phyloP scores from a whole-genome alignment of 1,284 basidiomycete species.

The Marasmius tenuissimus region DNA sequence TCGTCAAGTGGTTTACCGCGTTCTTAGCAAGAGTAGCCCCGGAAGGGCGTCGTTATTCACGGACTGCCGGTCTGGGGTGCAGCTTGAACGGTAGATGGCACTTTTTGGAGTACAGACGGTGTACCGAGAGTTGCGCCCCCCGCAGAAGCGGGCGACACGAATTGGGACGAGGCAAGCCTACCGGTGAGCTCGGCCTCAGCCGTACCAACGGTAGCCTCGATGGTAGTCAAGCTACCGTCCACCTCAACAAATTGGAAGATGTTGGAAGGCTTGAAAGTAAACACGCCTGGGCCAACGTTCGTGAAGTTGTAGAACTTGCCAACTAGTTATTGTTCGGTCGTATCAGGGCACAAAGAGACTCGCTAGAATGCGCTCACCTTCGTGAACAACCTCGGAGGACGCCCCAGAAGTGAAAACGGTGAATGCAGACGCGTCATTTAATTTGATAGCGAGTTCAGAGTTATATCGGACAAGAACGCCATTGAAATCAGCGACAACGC shows the following conservation, averaged over 20 bases:
- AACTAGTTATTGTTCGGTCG: background rate
- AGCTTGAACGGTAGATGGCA: conserved; percentile 6
- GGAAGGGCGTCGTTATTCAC: conserved; percentile 7
- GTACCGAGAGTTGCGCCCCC: background rate
- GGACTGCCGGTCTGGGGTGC: conserved; percentile 1
- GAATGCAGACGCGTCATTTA: conserved; percentile 18
- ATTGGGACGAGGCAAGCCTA: conserved; percentile 6
- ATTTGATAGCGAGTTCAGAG: conserved; percentile 20
- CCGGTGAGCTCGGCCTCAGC: conserved; percentile 1
- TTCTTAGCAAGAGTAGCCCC: conserved; percentile 4
- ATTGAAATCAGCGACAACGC: conserved; percentile 21
- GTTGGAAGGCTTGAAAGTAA: conserved; percentile 48
- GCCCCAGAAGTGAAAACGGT: conserved; percentile 32
- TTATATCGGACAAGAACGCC: conserved; percentile 31
- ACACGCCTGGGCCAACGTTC: conserved; percentile 32
- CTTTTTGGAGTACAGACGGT: background rate
- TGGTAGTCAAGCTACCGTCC: conserved; percentile 7
- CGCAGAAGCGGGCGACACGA: background rate
- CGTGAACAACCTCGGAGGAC: conserved; percentile 9
- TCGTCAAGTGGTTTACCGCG: conserved; percentile 3
- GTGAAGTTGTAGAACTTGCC: conserved; percentile 12
- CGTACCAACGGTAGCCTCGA: background rate
- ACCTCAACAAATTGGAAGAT: conserved; percentile 46
- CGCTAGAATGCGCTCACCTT: conserved; percentile 1
- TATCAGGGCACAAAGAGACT: too few relatives aligned